Conservation (phyloP, 345 rosid genomes). For the Gossypium stocksii region DNA sequence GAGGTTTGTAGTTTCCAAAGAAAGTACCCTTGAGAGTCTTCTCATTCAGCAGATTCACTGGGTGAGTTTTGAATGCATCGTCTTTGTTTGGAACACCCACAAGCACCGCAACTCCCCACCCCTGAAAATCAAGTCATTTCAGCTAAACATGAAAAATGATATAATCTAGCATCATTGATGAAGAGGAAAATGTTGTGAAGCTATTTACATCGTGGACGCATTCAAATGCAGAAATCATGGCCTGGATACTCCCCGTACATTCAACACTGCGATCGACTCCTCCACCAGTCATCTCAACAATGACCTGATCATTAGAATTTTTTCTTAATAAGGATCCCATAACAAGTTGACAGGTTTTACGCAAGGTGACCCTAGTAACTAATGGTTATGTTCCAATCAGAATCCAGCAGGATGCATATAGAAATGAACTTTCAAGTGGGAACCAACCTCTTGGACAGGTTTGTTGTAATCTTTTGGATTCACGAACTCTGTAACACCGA, state of each 20-base stretch:
- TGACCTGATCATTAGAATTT: conserved; percentile 33
- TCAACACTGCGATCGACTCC: conserved; percentile 81
- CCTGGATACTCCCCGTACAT: conserved; percentile 64
- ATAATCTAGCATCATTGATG: background rate
- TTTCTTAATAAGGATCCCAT: background rate
- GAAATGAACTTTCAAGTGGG: background rate
- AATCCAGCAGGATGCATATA: background rate
- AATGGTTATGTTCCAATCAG: background rate
- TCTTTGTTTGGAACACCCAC: conserved; percentile 69
- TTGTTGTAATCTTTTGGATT: conserved; percentile 62
- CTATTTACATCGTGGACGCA: conserved; percentile 75
- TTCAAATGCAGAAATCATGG: conserved; percentile 88
- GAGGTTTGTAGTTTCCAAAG: conserved; percentile 67
- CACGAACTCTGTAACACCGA: conserved; percentile 63
- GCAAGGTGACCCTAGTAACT: background rate
- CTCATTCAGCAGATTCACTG: conserved; percentile 52
- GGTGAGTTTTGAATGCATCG: conserved; percentile 56
- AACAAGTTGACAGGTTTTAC: background rate
- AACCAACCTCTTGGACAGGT: conserved; percentile 63
- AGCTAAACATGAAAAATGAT: background rate
- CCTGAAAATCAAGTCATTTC: conserved; percentile 29
- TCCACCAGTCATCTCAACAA: conserved; percentile 71
- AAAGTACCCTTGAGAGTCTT: conserved; percentile 68
- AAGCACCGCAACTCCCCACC: conserved; percentile 77
- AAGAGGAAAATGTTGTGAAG: background rate